Conservation (phyloP, 352 stramenopile genomes). For the Blastocystis hominis region DNA sequence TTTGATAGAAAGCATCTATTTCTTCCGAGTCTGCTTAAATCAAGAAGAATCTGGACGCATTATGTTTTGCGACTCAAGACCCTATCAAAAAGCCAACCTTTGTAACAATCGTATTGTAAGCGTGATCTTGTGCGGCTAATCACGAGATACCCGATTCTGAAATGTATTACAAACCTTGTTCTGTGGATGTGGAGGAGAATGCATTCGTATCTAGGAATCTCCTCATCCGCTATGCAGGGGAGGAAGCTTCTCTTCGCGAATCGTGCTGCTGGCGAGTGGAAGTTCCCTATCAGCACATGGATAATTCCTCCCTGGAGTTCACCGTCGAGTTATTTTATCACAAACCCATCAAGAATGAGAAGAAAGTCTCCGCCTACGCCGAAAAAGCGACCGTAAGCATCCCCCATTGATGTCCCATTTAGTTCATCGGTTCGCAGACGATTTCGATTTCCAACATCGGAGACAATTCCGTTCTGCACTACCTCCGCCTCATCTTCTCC, state of each 20-base stretch:
- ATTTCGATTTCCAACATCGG: constrained; percentile 1
- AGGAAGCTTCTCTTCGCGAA: constrained; percentile 44
- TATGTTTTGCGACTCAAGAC: constrained; percentile 37
- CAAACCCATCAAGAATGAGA: constrained; percentile 15
- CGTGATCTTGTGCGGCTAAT: not conserved
- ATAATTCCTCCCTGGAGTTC: constrained; percentile 15
- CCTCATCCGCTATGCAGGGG: constrained; percentile 40
- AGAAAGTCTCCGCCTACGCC: constrained; percentile 20
- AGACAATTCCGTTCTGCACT: not conserved
- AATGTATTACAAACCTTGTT: constrained; percentile 49
- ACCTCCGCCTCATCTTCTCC: constrained; percentile 20
- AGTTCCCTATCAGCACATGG: constrained; percentile 16
- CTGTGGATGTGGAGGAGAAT: not conserved
- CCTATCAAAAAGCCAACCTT: constrained; percentile 23
- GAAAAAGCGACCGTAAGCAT: constrained; percentile 7
- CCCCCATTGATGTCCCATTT: not conserved
- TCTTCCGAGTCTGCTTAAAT: not conserved
- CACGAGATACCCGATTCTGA: not conserved
- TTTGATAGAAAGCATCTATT: not conserved
- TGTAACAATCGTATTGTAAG: constrained; percentile 1
- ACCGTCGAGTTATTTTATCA: constrained; percentile 26
- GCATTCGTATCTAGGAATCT: constrained; percentile 36
- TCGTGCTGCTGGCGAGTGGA: constrained; percentile 49
- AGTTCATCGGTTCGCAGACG: constrained; percentile 22
- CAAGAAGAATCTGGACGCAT: not conserved